Conservation (phyloP, 139 green algal genomes). For the Tetradesmus obliquus region DNA sequence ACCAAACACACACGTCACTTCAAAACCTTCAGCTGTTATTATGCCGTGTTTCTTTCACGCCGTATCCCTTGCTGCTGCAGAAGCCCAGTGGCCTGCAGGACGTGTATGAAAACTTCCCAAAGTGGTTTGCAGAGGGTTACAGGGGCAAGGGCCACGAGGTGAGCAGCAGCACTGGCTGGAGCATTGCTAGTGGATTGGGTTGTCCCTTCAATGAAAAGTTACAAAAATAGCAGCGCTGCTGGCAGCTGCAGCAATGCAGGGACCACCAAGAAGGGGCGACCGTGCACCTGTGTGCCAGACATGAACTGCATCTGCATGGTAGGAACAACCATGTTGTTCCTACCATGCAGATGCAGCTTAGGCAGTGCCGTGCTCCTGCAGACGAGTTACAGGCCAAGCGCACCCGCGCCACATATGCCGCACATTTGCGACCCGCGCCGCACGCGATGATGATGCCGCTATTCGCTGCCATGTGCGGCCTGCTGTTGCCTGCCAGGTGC, state of each 20-base stretch:
- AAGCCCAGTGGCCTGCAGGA: conserved; percentile 39
- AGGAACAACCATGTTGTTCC: too few species aligned
- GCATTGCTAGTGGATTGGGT: not conserved
- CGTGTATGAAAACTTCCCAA: conserved; percentile 43
- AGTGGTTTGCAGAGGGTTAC: conserved; percentile 44
- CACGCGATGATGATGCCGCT: too few species aligned
- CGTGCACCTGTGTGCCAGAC: too few species aligned
- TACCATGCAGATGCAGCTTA: too few species aligned
- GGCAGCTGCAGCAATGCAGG: not conserved
- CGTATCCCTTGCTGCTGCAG: conserved; percentile 4
- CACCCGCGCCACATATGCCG: not conserved
- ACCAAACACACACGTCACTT: not conserved
- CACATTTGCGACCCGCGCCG: not conserved
- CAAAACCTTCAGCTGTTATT: not conserved
- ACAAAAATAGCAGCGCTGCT: not conserved
- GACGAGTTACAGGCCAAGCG: not conserved
- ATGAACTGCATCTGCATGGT: too few species aligned
- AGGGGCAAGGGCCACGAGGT: conserved; percentile 49
- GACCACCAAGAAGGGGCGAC: not conserved
- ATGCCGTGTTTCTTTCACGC: not conserved
- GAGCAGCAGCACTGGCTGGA: not conserved
- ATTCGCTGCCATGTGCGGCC: too few species aligned
- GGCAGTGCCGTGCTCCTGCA: too few species aligned
- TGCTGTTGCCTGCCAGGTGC: conserved; percentile 47
- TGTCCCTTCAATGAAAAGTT: not conserved